Evolutionary conservation across 2,329 filamentous ascomycete genomes (phyloP).

Genomic region (Claviceps sp.): DNA sequence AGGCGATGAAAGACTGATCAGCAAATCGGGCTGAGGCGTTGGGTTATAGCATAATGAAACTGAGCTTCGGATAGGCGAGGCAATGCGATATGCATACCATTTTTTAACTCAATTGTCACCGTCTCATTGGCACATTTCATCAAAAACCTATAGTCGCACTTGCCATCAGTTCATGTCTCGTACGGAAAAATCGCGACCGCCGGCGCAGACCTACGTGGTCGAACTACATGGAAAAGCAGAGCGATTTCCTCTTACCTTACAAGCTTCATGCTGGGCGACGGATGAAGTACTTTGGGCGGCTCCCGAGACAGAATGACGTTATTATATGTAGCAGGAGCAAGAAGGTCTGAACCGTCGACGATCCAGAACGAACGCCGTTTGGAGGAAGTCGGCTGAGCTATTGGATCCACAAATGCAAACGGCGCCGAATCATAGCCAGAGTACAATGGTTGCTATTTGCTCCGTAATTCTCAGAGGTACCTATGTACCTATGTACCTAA

Average conservation of each 20-base stretch:
- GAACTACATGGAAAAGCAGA: neutral
- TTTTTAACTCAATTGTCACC: slow-evolving; percentile 96
- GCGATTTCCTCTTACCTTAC: slow-evolving; percentile 56
- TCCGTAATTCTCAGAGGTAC: no score
- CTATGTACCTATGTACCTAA: no score
- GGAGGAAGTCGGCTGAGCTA: no score
- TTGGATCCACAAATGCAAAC: no score
- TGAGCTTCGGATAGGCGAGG: neutral
- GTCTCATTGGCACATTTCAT: slow-evolving; percentile 99
- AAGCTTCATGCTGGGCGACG: slow-evolving; percentile 69
- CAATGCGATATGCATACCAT: slow-evolving; percentile 45
- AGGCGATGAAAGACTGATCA: neutral
- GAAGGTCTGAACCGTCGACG: no score
- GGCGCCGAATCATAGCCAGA: no score
- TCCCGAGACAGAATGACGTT: no score
- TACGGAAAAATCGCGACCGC: slow-evolving; percentile 1
- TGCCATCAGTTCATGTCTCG: slow-evolving; percentile 6
- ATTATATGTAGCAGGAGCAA: no score
- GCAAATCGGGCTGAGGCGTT: neutral
- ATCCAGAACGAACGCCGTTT: no score
- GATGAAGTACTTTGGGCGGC: neutral
- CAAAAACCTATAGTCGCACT: slow-evolving; percentile 57
- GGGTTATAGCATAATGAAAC: neutral
- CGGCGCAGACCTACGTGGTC: neutral
- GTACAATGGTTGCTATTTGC: no score